Conservation (phyloP, 2,329 filamentous ascomycete genomes). For the Cladosporium sp. region DNA sequence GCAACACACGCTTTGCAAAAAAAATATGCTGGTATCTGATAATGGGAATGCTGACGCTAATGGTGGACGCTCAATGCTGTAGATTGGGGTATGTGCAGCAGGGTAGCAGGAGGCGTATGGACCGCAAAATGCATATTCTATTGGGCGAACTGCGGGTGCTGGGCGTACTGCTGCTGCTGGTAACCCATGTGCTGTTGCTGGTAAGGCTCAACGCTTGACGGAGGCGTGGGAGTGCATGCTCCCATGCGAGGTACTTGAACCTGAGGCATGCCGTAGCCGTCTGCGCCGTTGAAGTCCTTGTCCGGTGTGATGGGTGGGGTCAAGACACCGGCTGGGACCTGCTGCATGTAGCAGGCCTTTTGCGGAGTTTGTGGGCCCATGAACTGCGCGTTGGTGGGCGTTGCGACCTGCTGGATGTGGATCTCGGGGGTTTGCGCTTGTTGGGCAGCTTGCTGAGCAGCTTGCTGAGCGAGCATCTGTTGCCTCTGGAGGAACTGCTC, state of each 20-base stretch:
- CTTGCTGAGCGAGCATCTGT: conserved; percentile 33
- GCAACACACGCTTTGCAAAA: conserved; percentile 4
- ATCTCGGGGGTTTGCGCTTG: conserved; percentile 13
- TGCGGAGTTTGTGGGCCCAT: conserved; percentile 73
- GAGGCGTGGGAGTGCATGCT: conserved; percentile 30
- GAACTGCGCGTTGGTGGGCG: conserved; percentile 35
- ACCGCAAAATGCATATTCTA: conserved; percentile 11
- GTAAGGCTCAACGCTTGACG: conserved; percentile 25
- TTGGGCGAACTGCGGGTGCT: conserved; percentile 28
- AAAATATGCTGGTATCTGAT: conserved; percentile 11
- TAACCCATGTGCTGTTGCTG: conserved; percentile 20
- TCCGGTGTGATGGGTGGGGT: conserved; percentile 85
- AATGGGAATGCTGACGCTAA: conserved; percentile 12
- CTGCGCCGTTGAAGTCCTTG: conserved; percentile 32
- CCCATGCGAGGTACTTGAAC: conserved; percentile 22
- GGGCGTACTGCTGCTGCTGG: conserved; percentile 17
- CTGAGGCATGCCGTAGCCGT: conserved; percentile 23
- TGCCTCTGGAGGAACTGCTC: conserved; percentile 64
- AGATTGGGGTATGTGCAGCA: background rate
- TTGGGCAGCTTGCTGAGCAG: conserved; percentile 24
- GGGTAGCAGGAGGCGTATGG: background rate
- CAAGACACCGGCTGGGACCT: conserved; percentile 68
- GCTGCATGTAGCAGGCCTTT: conserved; percentile 62
- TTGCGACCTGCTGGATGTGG: conserved; percentile 11
- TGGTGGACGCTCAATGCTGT: conserved; percentile 8